Base-by-base conservation (phyloP, 345 rosid genomes). In the Hirschfeldia incana region DNA sequence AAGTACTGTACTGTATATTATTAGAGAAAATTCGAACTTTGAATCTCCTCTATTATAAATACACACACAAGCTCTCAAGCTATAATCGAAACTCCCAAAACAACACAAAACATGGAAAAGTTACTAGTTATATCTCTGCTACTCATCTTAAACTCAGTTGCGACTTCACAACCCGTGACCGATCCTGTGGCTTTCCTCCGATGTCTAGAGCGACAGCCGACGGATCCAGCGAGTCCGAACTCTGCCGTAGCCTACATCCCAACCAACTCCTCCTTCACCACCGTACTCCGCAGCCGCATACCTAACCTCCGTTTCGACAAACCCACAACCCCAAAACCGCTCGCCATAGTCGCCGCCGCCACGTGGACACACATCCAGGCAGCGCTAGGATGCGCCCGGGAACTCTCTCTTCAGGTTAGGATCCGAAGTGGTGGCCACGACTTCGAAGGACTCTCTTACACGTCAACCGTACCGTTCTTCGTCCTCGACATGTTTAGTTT, bases 341-440 rank as follows among this genome's bases (percentile, higher is more conserved):
- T 84, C 7, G 73, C 77, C 10, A 75, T 87, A 4, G 37, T 87
- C 1, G 33, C 85, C 2, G 82, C 84, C 5, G 8, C 36, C 13
- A 51, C 74, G 1, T 76, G 83, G 57, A 28, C 85, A 17, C 87
- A 87, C 42, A 74, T 84, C 46, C 80, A 57, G 46, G 83, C 87
- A 2, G 76, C 89, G 6, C 32, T 87, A 21, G 46, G 53, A 3
- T 83, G 88, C 16, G 78, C 86, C 6, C 77, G 78, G 0, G 65
- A 74, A 26, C 60, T 68, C 75, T 77, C 72, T n/a, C 7, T 87
- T 3, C 88, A 84, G 13, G 70, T 85, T 1, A 64, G 84, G 42
- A 74, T 85, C 66, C 75, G 86, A 49, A 85, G 90, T 21, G 88
- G 90, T 2, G 89, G 89, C 7, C 89, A 87, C 21, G 87, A 86